A percentile compares a stretch with the other conserved stretches of the same genome.
These are phyloP conservation scores for Neonectria magnoliae DNA, from an alignment of 2,329 filamentous ascomycete species.

Conservation along the genomic window DNA sequence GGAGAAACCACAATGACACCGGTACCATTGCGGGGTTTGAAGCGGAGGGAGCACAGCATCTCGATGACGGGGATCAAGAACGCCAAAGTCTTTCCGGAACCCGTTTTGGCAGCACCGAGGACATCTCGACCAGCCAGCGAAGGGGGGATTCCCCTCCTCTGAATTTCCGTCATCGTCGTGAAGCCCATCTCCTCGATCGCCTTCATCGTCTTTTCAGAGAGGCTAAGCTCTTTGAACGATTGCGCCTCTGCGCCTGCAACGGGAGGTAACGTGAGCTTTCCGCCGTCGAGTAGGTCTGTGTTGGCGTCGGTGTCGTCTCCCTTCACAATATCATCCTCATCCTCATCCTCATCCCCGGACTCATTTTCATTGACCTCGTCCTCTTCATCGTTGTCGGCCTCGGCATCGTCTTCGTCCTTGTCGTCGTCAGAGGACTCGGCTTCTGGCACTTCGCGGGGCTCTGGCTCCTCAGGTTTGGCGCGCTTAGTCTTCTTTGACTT, in stretches of 20 bases:
- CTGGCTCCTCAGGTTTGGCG: slow-evolving; percentile 42
- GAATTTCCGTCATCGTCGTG: slow-evolving; percentile 94
- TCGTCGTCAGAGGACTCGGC: slow-evolving; percentile 42
- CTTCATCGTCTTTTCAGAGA: slow-evolving; percentile 89
- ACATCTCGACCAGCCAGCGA: slow-evolving; percentile 91
- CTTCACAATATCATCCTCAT: slow-evolving; percentile 39
- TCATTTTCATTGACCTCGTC: slow-evolving; percentile 44
- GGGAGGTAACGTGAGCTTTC: slow-evolving; percentile 62
- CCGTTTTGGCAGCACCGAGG: slow-evolving; percentile 94
- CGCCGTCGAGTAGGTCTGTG: slow-evolving; percentile 50
- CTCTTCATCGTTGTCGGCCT: slow-evolving; percentile 40
- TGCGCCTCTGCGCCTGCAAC: slow-evolving; percentile 67
- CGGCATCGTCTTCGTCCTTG: slow-evolving; percentile 42
- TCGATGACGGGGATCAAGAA: slow-evolving; percentile 96
- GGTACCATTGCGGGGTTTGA: slow-evolving; percentile 94
- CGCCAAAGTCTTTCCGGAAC: slow-evolving; percentile 93
- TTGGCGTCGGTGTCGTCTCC: slow-evolving; percentile 46
- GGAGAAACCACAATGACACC: slow-evolving; percentile 94
- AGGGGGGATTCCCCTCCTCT: slow-evolving; percentile 86
- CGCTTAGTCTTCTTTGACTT: slow-evolving; percentile 57
- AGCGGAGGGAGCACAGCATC: slow-evolving; percentile 88
- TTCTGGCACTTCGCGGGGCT: slow-evolving; percentile 41
- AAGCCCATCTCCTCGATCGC: slow-evolving; percentile 94
- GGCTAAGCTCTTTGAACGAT: slow-evolving; percentile 82
- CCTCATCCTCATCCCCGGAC: slow-evolving; percentile 39